Base-by-base conservation (phyloP, 768 basidiomycete species). In the Imleria badia region DNA sequence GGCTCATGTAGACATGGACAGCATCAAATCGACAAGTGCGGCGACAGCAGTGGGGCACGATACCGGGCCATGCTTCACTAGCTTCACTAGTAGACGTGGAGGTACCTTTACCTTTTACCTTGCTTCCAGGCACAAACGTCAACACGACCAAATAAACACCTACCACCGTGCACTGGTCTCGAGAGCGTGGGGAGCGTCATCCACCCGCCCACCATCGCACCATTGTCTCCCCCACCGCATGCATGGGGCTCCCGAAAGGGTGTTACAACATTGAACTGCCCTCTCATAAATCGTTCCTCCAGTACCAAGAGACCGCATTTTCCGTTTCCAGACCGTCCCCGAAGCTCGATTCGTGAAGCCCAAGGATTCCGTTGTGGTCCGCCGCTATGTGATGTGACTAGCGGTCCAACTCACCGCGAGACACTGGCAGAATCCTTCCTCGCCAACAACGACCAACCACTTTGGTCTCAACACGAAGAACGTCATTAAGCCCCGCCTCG, bases 311-410 rank as follows among this genome's bases (percentile, higher is more conserved):
- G 94, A 96, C 75, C 84, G 97, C 51, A 97, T 99, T 68, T 79
- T 81, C 54, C 84, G 90, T 54, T 74, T 99, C 52, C 90, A 96
- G 72, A 75, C 75, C 33, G 69, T 96, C 48, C 93, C 93, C 0
- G 86, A 83, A 67, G 67, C 78, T 34, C 75, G 81, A 57, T 68
- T 63, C 45, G 67, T 72, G 35, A 84, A 84, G 63, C 72, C 81
- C 15, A 67, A 73, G 17, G 83, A 81, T 45, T 81, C 83, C 1
- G 89, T 92, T 48, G 71, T 83, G 49, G 84, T 98, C 52, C 91
- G 91, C 35, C 98, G 97, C 97, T 98, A 98, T 75, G 85, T 98
- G 66, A 99, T 26, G 26, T 99, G 97, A 98, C 96, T 52, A 94
- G 91, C 66, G 94, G 95, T 22, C 97, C 96, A 36, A 99, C 97